These are phyloP conservation scores for Taxawa tesnikishii DNA, from an alignment of 2,329 filamentous ascomycete species.

Conservation along the genomic window DNA sequence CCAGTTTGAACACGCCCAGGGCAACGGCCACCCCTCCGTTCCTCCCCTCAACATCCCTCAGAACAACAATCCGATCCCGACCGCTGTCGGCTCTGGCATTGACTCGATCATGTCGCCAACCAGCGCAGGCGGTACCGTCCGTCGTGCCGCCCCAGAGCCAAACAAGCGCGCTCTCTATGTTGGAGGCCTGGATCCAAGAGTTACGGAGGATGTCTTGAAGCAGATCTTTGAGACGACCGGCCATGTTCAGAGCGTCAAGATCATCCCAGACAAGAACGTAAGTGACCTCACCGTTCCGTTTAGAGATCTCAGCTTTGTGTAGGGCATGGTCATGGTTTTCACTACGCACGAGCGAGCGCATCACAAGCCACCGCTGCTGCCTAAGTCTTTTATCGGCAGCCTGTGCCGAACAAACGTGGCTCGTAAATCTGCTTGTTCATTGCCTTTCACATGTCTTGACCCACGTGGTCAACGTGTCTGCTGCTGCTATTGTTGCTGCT, in stretches of 20 bases:
- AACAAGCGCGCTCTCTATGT: slow-evolving; percentile 98
- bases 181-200: slow-evolving; percentile 83
- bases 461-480: too few species aligned
- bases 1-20: slow-evolving; percentile 62
- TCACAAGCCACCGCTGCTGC: slow-evolving; percentile 4
- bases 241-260: slow-evolving; percentile 97
- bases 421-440: too few species aligned
- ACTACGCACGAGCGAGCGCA: slow-evolving; percentile 10
- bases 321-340: not conserved
- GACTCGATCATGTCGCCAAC: slow-evolving; percentile 71
- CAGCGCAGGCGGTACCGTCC: slow-evolving; percentile 66
- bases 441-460: too few species aligned
- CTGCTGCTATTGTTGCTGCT: too few species aligned
- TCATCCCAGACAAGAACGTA: slow-evolving; percentile 99
- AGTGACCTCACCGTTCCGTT: too few species aligned
- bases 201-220: slow-evolving; percentile 90
- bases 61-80: slow-evolving; percentile 92
- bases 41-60: slow-evolving; percentile 78
- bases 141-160: slow-evolving; percentile 88
- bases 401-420: too few species aligned
- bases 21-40: slow-evolving; percentile 66
- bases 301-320: too few species aligned
- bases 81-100: slow-evolving; percentile 69
- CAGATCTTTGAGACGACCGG: slow-evolving; percentile 99
- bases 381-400: too few species aligned